Evolutionary conservation across 148 eudicot species (phyloP).

Genomic region (Chenopodium suecicum): DNA sequence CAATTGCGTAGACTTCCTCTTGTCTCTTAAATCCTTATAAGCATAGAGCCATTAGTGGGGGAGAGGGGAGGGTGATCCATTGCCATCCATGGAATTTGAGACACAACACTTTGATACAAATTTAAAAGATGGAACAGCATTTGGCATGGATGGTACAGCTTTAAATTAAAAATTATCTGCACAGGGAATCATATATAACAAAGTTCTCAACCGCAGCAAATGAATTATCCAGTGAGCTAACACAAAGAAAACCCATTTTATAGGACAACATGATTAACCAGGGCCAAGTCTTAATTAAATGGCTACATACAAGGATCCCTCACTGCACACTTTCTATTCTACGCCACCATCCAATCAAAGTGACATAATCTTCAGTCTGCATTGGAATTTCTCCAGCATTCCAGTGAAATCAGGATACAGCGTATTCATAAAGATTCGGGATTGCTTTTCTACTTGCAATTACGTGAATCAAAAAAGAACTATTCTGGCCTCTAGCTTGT

Average conservation of each 20-base stretch:
- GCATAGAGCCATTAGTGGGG: neutral
- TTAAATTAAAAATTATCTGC: neutral
- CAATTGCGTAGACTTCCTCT: neutral
- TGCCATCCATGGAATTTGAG: too few species aligned
- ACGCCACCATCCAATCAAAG: too few species aligned
- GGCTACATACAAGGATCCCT: too few species aligned
- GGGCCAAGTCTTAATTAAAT: too few species aligned
- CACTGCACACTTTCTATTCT: too few species aligned
- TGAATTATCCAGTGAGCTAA: neutral
- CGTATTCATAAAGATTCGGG: neutral
- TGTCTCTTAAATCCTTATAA: conserved; percentile 1
- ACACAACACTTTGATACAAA: neutral
- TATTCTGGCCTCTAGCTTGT: neutral
- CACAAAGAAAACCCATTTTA: neutral
- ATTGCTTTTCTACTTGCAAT: neutral
- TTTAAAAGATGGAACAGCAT: neutral
- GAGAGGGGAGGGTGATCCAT: too few species aligned
- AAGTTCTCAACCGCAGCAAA: neutral
- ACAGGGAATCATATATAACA: neutral
- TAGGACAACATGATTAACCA: neutral
- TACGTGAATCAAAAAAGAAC: neutral
- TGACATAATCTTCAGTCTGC: neutral
- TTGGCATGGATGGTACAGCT: neutral
- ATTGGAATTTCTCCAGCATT: neutral
- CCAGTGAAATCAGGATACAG: neutral